A percentile compares a stretch with the other conserved stretches of the same genome.
phyloP scores from a whole-genome alignment of 2,329 filamentous ascomycete species.

The Colletotrichum zoysiae region DNA sequence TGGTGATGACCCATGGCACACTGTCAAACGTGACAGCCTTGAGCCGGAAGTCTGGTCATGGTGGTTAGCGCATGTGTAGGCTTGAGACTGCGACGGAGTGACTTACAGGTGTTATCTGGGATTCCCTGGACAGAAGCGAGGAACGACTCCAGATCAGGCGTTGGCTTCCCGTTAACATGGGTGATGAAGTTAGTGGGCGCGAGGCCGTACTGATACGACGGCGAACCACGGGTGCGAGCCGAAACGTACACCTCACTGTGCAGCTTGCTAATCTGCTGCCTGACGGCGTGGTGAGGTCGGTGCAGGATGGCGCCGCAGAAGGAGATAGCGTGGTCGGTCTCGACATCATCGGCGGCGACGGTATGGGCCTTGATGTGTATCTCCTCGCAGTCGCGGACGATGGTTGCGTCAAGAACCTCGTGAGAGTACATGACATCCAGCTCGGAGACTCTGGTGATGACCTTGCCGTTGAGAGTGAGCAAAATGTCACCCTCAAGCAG shows the following conservation, averaged over 20 bases:
- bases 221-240: slow-evolving; percentile 84
- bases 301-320: slow-evolving; percentile 97
- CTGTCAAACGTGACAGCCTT: slow-evolving; percentile 99
- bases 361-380: slow-evolving; percentile 83
- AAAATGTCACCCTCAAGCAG: slow-evolving; percentile 93
- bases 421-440: slow-evolving; percentile 97
- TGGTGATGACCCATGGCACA: slow-evolving; percentile 98
- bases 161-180: slow-evolving; percentile 90
- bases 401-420: slow-evolving; percentile 83
- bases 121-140: slow-evolving; percentile 86
- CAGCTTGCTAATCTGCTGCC: slow-evolving; percentile 96
- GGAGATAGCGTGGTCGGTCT: slow-evolving; percentile 90
- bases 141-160: slow-evolving; percentile 85
- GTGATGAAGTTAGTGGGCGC: slow-evolving; percentile 98
- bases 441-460: slow-evolving; percentile 93
- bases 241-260: slow-evolving; percentile 98
- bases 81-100: not conserved
- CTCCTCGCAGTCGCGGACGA: slow-evolving; percentile 88
- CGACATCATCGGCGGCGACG: slow-evolving; percentile 88
- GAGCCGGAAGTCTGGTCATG: slow-evolving; percentile 83
- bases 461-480: slow-evolving; percentile 88
- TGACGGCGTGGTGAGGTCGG: slow-evolving; percentile 92
- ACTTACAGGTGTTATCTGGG: slow-evolving; percentile 90
- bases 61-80: slow-evolving; percentile 37
- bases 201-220: slow-evolving; percentile 89